Evolutionary conservation across 2,329 filamentous ascomycete genomes (phyloP), one percentile per base, ranked within the genome.

Genomic region (Hypocrella siamensis): DNA sequence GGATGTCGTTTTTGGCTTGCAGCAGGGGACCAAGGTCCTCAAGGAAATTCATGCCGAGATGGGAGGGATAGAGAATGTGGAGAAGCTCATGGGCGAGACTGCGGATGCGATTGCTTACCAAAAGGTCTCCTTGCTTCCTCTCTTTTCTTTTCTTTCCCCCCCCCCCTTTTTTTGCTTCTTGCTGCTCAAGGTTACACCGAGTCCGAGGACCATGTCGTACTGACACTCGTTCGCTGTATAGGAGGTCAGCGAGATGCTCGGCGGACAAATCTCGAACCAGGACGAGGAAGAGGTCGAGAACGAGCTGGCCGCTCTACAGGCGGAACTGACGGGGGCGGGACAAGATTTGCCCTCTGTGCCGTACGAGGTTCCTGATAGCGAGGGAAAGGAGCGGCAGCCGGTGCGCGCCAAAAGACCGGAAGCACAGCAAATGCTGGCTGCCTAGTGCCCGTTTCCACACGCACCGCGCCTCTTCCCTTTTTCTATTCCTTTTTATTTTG

Each of bases 271-370:
- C 61, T 83, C 85, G 11, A 90, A 85, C 48, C 80, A 92, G 46
- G 90, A 98, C 55, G 90, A 98, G 54, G 88, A 96, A 48, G 90
- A 94, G 48, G 90, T 98, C 21, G 90, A 98, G 52, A 86, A 94
- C 48, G 90, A 98, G 58, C 63, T 98, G 32, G 83, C 81, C 34
- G 78, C 76, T 1, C 65, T 98, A 41, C 80, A 86, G 53, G 49
- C 53, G 38, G 53, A 58, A 33, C 35, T 58, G 19, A 31, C 44
- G 6, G 44, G 40, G 2, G 35, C 42, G 15, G 31, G 33, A 30
- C 41, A 43, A 17, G 34, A 43, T 6, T 40, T 56, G 9, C 53
- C 53, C 4, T 42, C 40, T 1, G 52, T 54, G 4, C 53, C 53
- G 4, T 41, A 38, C 28, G 56, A 49, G 33, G 43, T 60, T 5